Evolutionary conservation across 495 filamentous ascomycete genomes (phyloP).

Genomic region (Chaetomium cochliodes): DNA sequence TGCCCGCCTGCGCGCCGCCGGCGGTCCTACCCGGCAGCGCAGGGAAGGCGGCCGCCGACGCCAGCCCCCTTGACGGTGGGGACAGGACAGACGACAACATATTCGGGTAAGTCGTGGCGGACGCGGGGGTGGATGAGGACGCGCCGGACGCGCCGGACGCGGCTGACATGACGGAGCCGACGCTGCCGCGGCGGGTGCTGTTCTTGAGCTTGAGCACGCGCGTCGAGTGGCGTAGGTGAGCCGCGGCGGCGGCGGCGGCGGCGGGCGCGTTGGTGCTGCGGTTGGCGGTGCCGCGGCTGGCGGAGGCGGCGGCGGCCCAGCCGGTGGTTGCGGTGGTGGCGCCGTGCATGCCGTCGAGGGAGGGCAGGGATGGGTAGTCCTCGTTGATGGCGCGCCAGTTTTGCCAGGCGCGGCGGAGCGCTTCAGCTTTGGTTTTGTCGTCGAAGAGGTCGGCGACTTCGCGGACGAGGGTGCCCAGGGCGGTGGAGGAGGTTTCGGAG

Average conservation of each 20-base stretch:
- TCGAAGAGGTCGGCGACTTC: constrained; percentile 95
- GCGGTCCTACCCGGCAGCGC: constrained; percentile 24
- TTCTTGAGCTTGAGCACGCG: constrained; percentile 51
- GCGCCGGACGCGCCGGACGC: constrained; percentile 48
- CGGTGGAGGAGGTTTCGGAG: constrained; percentile 66
- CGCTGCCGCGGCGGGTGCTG: constrained; percentile 42
- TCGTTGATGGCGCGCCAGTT: constrained; percentile 95
- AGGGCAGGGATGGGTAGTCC: constrained; percentile 89
- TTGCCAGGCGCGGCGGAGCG: constrained; percentile 78
- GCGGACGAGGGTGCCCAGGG: constrained; percentile 85
- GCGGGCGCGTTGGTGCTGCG: not conserved
- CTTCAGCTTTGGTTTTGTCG: constrained; percentile 66
- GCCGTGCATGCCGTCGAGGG: constrained; percentile 59
- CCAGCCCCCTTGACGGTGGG: constrained; percentile 26
- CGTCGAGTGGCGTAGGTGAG: constrained; percentile 40
- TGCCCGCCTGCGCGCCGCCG: constrained; percentile 27
- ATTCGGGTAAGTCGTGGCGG: constrained; percentile 21
- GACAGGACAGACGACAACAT: constrained; percentile 38
- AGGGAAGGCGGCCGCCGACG: constrained; percentile 38
- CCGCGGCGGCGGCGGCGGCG: constrained; percentile 34
- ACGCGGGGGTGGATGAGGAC: constrained; percentile 44
- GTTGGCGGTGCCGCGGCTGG: constrained; percentile 27
- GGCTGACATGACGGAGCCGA: constrained; percentile 26
- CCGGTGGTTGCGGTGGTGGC: constrained; percentile 48
- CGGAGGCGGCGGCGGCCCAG: constrained; percentile 52